These are phyloP conservation scores for Vaccinium myrtillus DNA, from an alignment of 148 eudicot genomes.

Conservation along the genomic window DNA sequence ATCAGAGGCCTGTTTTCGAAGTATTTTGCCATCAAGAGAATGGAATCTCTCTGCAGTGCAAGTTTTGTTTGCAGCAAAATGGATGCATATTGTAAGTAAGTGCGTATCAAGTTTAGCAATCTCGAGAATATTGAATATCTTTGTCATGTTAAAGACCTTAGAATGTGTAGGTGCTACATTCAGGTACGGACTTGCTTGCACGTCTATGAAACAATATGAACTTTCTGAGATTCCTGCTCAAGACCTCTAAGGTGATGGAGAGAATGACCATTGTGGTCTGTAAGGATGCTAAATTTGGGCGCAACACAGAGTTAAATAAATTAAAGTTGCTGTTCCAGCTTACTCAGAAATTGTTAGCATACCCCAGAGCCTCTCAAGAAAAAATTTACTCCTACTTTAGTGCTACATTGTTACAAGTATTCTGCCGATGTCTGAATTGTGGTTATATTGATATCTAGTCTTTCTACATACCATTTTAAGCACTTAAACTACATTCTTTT, in stretches of 20 bases:
- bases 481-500: too few relatives aligned
- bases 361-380: background rate
- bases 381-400: too few relatives aligned
- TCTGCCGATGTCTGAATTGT: too few relatives aligned
- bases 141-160: conserved; percentile 9
- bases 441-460: too few relatives aligned
- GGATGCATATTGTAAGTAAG: background rate
- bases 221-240: background rate
- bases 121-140: background rate
- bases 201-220: background rate
- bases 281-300: background rate
- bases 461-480: too few relatives aligned
- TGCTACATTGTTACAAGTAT: too few relatives aligned
- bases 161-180: conserved; percentile 4
- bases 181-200: background rate
- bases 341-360: background rate
- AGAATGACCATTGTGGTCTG: background rate
- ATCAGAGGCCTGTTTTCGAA: background rate
- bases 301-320: background rate
- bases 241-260: background rate
- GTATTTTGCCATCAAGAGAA: background rate
- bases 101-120: background rate
- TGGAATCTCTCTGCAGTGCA: conserved; percentile 8
- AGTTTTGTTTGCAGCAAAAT: background rate
- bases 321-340: background rate